Conservation (phyloP, 2,329 filamentous ascomycete genomes). For the Ophiocordyceps unilateralis region DNA sequence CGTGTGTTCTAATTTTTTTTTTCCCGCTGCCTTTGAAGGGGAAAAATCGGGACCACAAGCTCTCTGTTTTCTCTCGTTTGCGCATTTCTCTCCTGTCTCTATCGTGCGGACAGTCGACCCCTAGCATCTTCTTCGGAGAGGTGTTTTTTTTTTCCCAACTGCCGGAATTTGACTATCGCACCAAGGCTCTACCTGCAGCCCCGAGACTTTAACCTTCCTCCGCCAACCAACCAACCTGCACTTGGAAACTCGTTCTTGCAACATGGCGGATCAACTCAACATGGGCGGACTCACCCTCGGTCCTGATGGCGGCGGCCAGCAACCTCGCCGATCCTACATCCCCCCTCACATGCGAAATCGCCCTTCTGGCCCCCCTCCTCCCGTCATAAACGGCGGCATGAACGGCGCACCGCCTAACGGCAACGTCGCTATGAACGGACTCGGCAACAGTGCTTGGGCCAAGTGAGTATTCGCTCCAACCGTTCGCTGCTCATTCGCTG, state of each 20-base stretch:
- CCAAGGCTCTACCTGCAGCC: background rate
- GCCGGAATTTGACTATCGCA: background rate
- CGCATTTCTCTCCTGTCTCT: conserved; percentile 1
- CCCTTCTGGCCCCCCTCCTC: conserved; percentile 5
- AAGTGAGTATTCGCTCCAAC: conserved; percentile 17
- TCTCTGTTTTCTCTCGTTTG: background rate
- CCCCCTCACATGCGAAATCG: conserved; percentile 63
- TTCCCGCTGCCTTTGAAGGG: conserved; percentile 7
- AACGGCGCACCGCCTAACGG: conserved; percentile 7
- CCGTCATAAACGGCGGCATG: conserved; percentile 2
- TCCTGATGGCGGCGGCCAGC: conserved; percentile 15
- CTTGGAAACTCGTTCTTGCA: conserved; percentile 13
- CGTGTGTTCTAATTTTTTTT: conserved; percentile 14
- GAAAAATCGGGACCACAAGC: conserved; percentile 11
- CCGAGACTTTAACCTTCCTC: background rate
- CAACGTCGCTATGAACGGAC: conserved; percentile 13
- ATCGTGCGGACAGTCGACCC: background rate
- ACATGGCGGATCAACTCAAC: conserved; percentile 72
- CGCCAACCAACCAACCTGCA: background rate
- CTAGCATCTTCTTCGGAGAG: background rate
- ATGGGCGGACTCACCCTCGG: conserved; percentile 58
- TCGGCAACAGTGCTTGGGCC: conserved; percentile 36
- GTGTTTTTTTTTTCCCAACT: background rate
- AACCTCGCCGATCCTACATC: conserved; percentile 52
- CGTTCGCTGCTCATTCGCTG: background rate